Percentiles rank a stretch among this genome's conserved stretches.
These are phyloP conservation scores for Monotropa hypopitys DNA, from an alignment of 179 eudicot genomes.

Conservation along the genomic window DNA sequence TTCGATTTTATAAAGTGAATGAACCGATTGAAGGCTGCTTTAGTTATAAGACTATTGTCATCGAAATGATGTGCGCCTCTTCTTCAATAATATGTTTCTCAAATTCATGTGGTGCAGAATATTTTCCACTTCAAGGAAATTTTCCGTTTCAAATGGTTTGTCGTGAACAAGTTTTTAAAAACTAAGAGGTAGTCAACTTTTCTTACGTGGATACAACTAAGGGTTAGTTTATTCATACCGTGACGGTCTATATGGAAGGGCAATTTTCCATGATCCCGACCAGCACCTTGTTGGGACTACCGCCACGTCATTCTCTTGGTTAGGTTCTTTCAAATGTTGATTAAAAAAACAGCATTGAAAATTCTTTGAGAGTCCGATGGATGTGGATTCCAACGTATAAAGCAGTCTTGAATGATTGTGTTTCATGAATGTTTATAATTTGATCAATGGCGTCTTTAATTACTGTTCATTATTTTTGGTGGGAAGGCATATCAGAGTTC, in stretches of 20 bases:
- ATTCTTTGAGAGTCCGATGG: too few species aligned
- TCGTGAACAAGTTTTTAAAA: not conserved
- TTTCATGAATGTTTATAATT: not conserved
- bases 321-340: too few species aligned
- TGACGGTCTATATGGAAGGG: too few species aligned
- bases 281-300: too few species aligned
- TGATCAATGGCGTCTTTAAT: too few species aligned
- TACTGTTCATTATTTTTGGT: not conserved
- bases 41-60: not conserved
- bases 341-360: too few species aligned
- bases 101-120: not conserved
- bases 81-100: not conserved
- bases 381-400: not conserved
- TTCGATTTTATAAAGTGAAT: not conserved
- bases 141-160: not conserved
- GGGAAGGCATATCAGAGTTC: not conserved
- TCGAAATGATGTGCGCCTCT: not conserved
- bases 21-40: not conserved
- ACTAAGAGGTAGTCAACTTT: not conserved
- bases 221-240: too few species aligned
- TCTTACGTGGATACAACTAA: not conserved
- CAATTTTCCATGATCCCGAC: too few species aligned
- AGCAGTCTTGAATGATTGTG: not conserved
- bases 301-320: too few species aligned
- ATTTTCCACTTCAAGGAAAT: not conserved